A percentile compares a stretch with the other conserved stretches of the same genome.
These are phyloP conservation scores for Pleurotus giganteus DNA, from an alignment of 768 basidiomycete species.

Conservation along the genomic window DNA sequence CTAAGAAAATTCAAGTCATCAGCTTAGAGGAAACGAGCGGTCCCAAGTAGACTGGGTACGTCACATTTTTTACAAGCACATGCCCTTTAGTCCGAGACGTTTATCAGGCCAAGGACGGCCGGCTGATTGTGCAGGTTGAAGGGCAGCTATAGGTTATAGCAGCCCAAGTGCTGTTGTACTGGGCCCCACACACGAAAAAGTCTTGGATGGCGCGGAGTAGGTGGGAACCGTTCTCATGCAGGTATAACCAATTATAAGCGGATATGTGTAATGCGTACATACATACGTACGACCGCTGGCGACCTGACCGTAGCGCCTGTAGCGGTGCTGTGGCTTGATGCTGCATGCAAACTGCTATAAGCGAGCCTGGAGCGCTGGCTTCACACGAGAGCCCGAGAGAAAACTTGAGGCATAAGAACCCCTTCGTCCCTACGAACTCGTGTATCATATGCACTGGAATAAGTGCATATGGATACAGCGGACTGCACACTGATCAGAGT, in stretches of 20 bases:
- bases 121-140: too few species aligned
- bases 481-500: background rate
- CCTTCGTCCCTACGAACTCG: background rate
- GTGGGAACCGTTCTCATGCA: conserved; percentile 8
- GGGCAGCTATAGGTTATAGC: background rate
- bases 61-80: too few species aligned
- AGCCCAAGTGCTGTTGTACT: background rate
- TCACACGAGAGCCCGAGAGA: conserved; percentile 5
- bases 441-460: background rate
- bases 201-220: conserved; percentile 7
- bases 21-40: too few species aligned
- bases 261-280: background rate
- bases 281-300: background rate
- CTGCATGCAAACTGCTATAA: background rate
- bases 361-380: background rate
- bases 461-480: background rate
- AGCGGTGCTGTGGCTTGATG: conserved; percentile 9
- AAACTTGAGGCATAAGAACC: background rate
- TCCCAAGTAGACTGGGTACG: too few species aligned
- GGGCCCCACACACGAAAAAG: background rate
- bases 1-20: background rate
- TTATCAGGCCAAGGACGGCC: background rate
- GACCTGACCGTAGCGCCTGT: background rate
- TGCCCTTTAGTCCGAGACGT: background rate
- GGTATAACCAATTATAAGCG: background rate